Evolutionary conservation across 1,284 basidiomycete species (phyloP).

Genomic region (Abortiporus biennis): DNA sequence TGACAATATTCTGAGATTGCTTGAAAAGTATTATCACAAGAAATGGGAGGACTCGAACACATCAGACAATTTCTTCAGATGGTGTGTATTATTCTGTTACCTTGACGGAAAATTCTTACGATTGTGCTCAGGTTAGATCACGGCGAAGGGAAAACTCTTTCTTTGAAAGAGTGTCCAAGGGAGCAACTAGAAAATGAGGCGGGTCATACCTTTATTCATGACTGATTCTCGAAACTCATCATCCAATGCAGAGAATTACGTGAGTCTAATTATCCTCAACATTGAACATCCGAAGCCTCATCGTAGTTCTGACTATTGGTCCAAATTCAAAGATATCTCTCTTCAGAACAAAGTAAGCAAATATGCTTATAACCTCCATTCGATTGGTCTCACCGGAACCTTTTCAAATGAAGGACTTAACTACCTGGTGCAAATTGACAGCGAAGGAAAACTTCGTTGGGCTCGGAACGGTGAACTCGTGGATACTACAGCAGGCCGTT

Average conservation of each 20-base stretch:
- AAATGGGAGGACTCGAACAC: conserved; percentile 62
- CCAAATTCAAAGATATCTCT: conserved; percentile 46
- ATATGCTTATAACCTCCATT: too few species aligned
- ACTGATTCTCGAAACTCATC: background rate
- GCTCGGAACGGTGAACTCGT: conserved; percentile 57
- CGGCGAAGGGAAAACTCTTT: conserved; percentile 61
- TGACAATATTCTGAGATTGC: too few species aligned
- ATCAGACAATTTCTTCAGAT: conserved; percentile 67
- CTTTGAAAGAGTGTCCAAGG: conserved; percentile 60
- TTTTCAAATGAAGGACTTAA: conserved; percentile 40
- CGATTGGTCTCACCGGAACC: too few species aligned
- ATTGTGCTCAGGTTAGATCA: conserved; percentile 57
- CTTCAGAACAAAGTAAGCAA: conserved; percentile 58
- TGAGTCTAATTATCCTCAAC: conserved; percentile 14
- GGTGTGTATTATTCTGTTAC: conserved; percentile 31
- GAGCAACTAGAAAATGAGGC: conserved; percentile 67
- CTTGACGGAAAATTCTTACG: conserved; percentile 6
- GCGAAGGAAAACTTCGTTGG: conserved; percentile 68
- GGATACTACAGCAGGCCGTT: conserved; percentile 55
- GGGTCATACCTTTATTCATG: background rate
- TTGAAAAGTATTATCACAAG: conserved; percentile 52
- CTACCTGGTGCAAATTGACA: conserved; percentile 62
- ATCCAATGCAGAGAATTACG: conserved; percentile 30
- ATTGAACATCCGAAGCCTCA: background rate
- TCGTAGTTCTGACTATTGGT: background rate